phyloP scores from a whole-genome alignment of 257 asterid genomes.

The Ocimum tenuiflorum region DNA sequence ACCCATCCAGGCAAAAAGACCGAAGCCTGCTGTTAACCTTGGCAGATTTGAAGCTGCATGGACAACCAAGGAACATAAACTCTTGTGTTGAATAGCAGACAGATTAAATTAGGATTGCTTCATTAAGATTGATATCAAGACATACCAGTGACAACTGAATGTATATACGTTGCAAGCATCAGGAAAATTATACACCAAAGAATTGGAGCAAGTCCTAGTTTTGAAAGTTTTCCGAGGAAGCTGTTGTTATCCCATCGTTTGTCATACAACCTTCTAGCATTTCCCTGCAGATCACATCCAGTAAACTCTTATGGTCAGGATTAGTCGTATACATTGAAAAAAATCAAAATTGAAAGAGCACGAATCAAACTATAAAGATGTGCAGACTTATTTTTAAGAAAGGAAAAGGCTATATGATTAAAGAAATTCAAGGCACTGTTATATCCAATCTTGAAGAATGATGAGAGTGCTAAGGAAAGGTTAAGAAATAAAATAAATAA shows the following conservation, averaged over 20 bases:
- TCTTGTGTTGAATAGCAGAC: neutral
- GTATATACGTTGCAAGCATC: constrained; percentile 59
- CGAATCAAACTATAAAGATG: no score
- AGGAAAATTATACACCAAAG: constrained; percentile 73
- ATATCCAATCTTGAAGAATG: no score
- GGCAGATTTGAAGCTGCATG: constrained; percentile 79
- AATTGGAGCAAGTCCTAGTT: constrained; percentile 90
- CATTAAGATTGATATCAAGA: constrained; percentile 16
- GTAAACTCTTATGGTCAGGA: constrained; percentile 2
- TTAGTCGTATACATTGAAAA: neutral
- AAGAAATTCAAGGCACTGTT: no score
- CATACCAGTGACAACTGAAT: constrained; percentile 72
- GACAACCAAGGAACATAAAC: constrained; percentile 16
- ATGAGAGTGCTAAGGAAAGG: no score
- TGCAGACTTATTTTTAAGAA: no score
- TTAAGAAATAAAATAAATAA: no score
- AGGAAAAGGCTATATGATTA: no score
- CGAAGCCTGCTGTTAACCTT: constrained; percentile 74
- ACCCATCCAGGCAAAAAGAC: constrained; percentile 91
- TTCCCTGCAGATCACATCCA: constrained; percentile 62
- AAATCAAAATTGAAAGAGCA: neutral
- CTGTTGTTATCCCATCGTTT: constrained; percentile 71
- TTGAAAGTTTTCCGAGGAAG: constrained; percentile 62
- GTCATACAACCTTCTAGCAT: constrained; percentile 77
- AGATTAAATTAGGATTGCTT: neutral